Base-by-base conservation (phyloP, 1,284 basidiomycete species). In the Gymnopus androsaceus region DNA sequence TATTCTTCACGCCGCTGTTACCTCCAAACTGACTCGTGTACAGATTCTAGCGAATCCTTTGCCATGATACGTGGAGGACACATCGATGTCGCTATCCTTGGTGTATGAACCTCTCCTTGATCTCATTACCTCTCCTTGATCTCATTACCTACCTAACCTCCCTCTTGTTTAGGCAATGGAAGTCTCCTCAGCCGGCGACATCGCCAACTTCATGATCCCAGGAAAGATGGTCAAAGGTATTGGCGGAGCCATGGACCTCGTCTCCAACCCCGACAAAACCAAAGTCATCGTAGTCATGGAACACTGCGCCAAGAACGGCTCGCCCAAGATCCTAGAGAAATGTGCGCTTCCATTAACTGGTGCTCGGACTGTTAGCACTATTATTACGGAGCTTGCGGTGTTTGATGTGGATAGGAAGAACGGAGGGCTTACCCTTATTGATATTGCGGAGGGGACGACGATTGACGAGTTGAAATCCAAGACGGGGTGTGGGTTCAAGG, bases 181-280 rank as follows among this genome's bases (percentile, higher is more conserved):
- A 80, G 95, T 98, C 49, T 94, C 93, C 1, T 85, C 90, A 63
- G 86, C 86, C 21, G 96, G 95, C 57, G 95, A 98, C 69, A 89
- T 98, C 59, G 95, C 96, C 50, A 98, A 98, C 78, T 98, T 93
- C 71, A 98, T 97, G 94, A 94, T 98, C 64, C 95, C 95, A 14
- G 92, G 93, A 30, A 94, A 95, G 74, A 82, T 94, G 67, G 84
- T 94, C 51, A 93, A 92, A 79, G 90, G 92, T 48, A 95, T 97
- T 69, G 95, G 95, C 28, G 95, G 95, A 56, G 94, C 95, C 1
- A 97, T 97, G 94, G 94, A 96, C 68, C 85, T 95, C 51, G 93
- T 95, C 55, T 94, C 92, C 44, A 95, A 94, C 72, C 94, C 93
- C 1, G 92, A 94, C 69, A 85, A 87, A 74, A 95, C 94, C 47